Conservation (phyloP, 2,329 filamentous ascomycete species). For the Neodidymelliopsis sp. region DNA sequence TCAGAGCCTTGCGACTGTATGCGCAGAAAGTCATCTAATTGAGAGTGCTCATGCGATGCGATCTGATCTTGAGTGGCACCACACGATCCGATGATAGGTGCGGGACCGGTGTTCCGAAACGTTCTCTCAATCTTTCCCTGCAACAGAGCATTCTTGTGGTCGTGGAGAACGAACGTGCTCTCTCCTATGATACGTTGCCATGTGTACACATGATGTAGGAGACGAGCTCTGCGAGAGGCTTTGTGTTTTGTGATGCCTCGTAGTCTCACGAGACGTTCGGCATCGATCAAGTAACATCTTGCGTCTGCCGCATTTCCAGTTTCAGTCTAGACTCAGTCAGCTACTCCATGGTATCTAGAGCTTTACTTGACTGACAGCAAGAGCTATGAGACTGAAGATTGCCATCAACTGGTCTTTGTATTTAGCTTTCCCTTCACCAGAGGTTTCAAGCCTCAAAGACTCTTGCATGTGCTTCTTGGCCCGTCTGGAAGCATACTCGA, state of each 20-base stretch:
- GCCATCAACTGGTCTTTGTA: slow-evolving; percentile 31
- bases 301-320: slow-evolving; percentile 37
- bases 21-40: slow-evolving; percentile 52
- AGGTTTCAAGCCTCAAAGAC: slow-evolving; percentile 20
- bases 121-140: slow-evolving; percentile 16
- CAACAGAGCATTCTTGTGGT: slow-evolving; percentile 17
- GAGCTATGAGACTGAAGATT: slow-evolving; percentile 22
- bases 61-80: slow-evolving; percentile 12
- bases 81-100: slow-evolving; percentile 18
- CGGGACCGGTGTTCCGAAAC: neutral
- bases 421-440: slow-evolving; percentile 21
- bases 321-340: slow-evolving; percentile 17
- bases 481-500: slow-evolving; percentile 15
- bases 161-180: slow-evolving; percentile 45
- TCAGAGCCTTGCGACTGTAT: slow-evolving; percentile 46
- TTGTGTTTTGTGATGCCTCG: slow-evolving; percentile 48
- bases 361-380: slow-evolving; percentile 18
- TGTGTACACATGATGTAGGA: slow-evolving; percentile 50
- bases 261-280: slow-evolving; percentile 53
- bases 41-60: slow-evolving; percentile 32
- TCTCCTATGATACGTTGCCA: slow-evolving; percentile 28
- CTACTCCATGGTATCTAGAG: neutral
- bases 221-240: slow-evolving; percentile 53
- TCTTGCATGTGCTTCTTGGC: slow-evolving; percentile 26
- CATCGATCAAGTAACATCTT: slow-evolving; percentile 52